Evolutionary conservation across 2,329 filamentous ascomycete genomes (phyloP), one percentile per base, ranked within the genome.

Genomic region (Leptographium procerum): DNA sequence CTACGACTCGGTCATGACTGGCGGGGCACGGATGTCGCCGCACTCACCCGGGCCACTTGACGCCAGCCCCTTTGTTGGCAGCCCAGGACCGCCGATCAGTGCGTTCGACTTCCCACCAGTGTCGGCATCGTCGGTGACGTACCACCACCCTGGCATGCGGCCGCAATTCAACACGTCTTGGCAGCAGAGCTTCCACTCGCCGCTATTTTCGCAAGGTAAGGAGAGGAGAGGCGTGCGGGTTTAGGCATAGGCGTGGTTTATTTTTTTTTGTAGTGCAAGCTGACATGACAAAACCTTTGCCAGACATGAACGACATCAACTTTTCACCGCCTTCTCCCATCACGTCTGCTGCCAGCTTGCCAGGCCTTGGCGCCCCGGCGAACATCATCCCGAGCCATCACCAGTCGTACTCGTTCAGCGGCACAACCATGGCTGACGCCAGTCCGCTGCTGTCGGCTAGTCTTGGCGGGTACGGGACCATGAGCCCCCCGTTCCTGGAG

Each of bases 241-340:
- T n/a, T n/a, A n/a, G n/a, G n/a, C n/a, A n/a, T n/a, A n/a, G n/a
- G n/a, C n/a, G n/a, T n/a, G n/a, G n/a, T n/a, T n/a, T n/a, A n/a
- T n/a, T n/a, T n/a, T n/a, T n/a, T n/a, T n/a, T n/a, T n/a, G n/a
- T n/a, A n/a, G 22, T 40, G 7, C 19, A 24, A n/a, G 29, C 55
- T 40, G 48, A 58, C 51, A 29, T 24, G 48, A 31, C 1, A 28
- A 33, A 33, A n/a, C n/a, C n/a, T n/a, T n/a, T n/a, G n/a, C 3
- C 13, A 61, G 64, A 64, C 29, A 61, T 63, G 59, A 14, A 16
- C 34, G 59, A 63, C 22, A 43, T 63, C 29, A 61, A 61, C 57
- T 66, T 64, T 40, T 64, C 64, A 13, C 64, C 64, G 1, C 63
- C 64, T 16, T 65, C 64, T 4, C 63, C 64, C 26, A 62, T 64